Percentiles rank a stretch among this genome's conserved stretches.
Conservation (phyloP, 805 yeast genomes). For the Starmerella sirachaensis region DNA sequence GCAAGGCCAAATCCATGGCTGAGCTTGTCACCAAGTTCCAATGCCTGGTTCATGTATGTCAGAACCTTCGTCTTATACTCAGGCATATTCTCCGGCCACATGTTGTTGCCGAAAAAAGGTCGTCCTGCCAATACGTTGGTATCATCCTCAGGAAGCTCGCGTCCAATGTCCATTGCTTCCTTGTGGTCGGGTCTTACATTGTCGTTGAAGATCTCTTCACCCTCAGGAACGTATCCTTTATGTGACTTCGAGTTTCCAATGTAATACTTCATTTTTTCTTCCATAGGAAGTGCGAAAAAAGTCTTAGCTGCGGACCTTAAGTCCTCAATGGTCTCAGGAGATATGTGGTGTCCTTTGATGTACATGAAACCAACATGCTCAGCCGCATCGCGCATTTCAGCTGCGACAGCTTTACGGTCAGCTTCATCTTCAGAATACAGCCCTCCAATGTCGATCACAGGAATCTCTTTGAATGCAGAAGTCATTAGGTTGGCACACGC, state of each 20-base stretch:
- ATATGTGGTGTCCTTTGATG: slow-evolving; percentile 32
- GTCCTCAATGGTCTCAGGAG: slow-evolving; percentile 24
- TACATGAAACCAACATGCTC: slow-evolving; percentile 46
- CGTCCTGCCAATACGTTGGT: slow-evolving; percentile 30
- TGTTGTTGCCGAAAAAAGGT: slow-evolving; percentile 43
- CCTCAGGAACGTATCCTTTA: slow-evolving; percentile 21
- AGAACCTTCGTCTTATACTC: slow-evolving; percentile 34
- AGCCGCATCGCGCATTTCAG: slow-evolving; percentile 34
- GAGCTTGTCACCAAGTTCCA: slow-evolving; percentile 33
- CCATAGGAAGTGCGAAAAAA: slow-evolving; percentile 38
- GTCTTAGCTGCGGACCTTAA: slow-evolving; percentile 30
- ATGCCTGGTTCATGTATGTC: slow-evolving; percentile 37
- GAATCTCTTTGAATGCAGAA: slow-evolving; percentile 3
- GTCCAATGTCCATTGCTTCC: slow-evolving; percentile 50
- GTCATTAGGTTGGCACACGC: too few relatives aligned
- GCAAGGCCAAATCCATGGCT: slow-evolving; percentile 43
- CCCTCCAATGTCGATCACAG: slow-evolving; percentile 11
- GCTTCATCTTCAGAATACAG: slow-evolving; percentile 1
- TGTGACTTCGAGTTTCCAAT: slow-evolving; percentile 47
- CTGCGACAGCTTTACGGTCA: slow-evolving; percentile 15
- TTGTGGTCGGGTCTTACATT: slow-evolving; percentile 39
- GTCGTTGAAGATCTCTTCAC: slow-evolving; percentile 8
- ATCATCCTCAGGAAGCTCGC: slow-evolving; percentile 17
- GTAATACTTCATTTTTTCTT: slow-evolving; percentile 30
- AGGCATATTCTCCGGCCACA: slow-evolving; percentile 42